Evolutionary conservation across 345 rosid genomes (phyloP).

Genomic region (Citrus cavaleriei): DNA sequence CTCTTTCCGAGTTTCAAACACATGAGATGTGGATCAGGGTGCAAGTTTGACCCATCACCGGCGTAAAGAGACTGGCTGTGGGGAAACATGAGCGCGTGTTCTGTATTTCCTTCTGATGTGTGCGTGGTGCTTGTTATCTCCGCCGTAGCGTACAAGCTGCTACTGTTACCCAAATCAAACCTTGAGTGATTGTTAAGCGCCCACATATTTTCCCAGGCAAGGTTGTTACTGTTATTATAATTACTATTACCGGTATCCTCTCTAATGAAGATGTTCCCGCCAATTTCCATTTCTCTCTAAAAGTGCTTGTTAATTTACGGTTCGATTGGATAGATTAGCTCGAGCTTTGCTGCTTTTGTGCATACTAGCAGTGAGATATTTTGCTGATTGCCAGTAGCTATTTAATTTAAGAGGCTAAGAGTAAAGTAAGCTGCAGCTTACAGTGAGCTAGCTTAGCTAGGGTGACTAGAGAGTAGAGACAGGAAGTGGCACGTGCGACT

Average conservation of each 20-base stretch:
- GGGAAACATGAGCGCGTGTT: constrained; percentile 18
- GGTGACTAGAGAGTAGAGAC: not conserved
- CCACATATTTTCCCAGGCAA: constrained; percentile 23
- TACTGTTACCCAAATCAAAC: constrained; percentile 18
- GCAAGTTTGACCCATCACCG: constrained; percentile 30
- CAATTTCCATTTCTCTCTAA: constrained; percentile 31
- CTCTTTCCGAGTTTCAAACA: constrained; percentile 58
- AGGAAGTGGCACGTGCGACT: constrained; percentile 18
- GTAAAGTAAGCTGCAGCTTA: not conserved
- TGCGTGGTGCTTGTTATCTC: not conserved
- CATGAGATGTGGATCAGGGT: constrained; percentile 46
- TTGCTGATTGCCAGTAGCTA: no score
- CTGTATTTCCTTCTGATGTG: not conserved
- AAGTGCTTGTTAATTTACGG: not conserved
- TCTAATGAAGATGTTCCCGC: constrained; percentile 18
- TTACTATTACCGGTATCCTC: constrained; percentile 2
- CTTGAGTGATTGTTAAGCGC: constrained; percentile 18
- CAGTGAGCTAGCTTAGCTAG: not conserved
- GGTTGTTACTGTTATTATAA: not conserved
- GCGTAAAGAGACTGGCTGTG: constrained; percentile 23
- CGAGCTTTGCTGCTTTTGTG: not conserved
- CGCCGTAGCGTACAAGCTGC: not conserved
- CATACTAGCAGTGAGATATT: no score
- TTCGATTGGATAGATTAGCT: not conserved
- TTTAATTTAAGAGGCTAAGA: not conserved